Base-by-base conservation (phyloP, 768 basidiomycete species). In the Kwoniella sp. region DNA sequence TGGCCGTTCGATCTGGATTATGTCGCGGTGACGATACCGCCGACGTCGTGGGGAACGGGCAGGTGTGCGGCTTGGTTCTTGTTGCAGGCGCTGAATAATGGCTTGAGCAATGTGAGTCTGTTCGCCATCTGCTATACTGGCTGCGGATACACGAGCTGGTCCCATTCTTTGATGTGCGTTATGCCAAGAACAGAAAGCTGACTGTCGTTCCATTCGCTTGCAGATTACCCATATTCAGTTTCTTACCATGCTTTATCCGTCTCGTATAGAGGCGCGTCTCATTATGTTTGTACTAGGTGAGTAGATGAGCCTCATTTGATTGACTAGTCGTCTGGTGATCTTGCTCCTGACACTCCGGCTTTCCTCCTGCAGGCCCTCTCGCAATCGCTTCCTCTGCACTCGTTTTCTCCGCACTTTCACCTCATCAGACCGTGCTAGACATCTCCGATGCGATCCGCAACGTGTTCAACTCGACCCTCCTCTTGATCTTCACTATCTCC, bases 1-100 rank as follows among this genome's bases (percentile, higher is more conserved):
- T 96, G 93, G 93, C 94, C 96, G 0, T 99, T 93, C 80, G 95
- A 96, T 91, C 87, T 97, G 45, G 89, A 89, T 73, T 99, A 96
- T 74, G 85, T 97, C 60, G 88, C 91, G 7, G 86, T 94, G 38
- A 84, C 87, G 66, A 87, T 93, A 0, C 91, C 91, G 4, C 87
- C 87, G 20, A 75, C 83, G 23, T 82, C 82, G 8, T 98, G 95
- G 95, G 83, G 83, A 5, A 68, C 83, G 2, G 85, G 85, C 0
- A 85, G 91, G 68, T 83, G 86, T 17, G 88, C 86, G 0, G 87
- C 88, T 0, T 97, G 93, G 94, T 85, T 90, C 48, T 83, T 91
- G 57, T 88, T 98, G 86, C 92, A 92, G 69, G 91, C 92, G 0
- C 85, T 91, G 0, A 90, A 89, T 1, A 89, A 89, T 0, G 89